phyloP scores from a whole-genome alignment of 169 alveolate species.

The Plasmodium knowlesi region DNA sequence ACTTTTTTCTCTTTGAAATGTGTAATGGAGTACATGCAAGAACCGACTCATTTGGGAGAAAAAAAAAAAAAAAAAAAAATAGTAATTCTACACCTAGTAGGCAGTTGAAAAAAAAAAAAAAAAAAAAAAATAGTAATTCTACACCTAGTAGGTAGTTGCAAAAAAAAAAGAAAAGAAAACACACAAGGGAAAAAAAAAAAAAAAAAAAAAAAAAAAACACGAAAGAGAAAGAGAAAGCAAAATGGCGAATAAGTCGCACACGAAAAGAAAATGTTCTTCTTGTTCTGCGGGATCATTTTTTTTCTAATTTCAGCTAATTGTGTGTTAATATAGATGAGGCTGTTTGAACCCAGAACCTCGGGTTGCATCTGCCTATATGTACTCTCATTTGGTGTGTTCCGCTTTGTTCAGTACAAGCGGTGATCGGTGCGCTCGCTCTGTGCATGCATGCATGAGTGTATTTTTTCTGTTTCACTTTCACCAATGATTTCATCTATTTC shows the following conservation, averaged over 20 bases:
- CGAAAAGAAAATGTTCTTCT: neutral
- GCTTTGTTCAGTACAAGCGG: neutral
- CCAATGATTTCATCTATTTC: neutral
- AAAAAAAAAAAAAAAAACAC: neutral
- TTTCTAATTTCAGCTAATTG: neutral
- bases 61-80: neutral
- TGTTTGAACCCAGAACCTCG: neutral
- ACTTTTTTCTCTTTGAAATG: neutral
- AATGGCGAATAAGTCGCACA: slow-evolving; percentile 4
- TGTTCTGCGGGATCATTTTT: neutral
- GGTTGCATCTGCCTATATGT: neutral
- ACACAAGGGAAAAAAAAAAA: neutral
- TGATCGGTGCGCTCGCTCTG: neutral
- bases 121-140: neutral
- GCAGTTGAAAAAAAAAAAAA: neutral
- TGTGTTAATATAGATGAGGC: neutral
- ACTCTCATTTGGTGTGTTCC: neutral
- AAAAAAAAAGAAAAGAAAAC: neutral
- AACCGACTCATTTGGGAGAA: neutral
- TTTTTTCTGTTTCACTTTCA: neutral
- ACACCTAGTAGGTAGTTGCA: neutral
- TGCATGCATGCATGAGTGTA: slow-evolving; percentile 3
- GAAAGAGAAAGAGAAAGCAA: neutral
- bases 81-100: neutral
- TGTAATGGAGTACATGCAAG: neutral